These are phyloP conservation scores for Pseudogymnoascus pannorum DNA, from an alignment of 2,329 filamentous ascomycete species.

Conservation along the genomic window DNA sequence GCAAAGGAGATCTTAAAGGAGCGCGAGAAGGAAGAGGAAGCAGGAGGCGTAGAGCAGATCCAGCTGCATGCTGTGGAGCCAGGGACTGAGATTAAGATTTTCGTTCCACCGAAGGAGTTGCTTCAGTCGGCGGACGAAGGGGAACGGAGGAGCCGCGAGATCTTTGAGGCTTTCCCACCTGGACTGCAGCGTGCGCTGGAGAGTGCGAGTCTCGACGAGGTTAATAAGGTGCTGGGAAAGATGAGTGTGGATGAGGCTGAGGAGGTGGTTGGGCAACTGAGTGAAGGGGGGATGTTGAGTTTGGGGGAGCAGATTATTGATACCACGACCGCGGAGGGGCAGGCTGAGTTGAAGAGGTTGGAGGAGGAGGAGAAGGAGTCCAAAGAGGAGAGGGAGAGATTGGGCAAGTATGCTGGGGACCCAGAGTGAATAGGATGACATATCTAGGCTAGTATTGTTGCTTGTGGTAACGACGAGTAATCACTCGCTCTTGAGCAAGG, in stretches of 20 bases:
- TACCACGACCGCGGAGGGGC: conserved; percentile 81
- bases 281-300: conserved; percentile 81
- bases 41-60: conserved; percentile 81
- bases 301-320: conserved; percentile 92
- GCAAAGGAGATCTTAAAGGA: conserved; percentile 41
- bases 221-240: conserved; percentile 79
- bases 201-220: conserved; percentile 80
- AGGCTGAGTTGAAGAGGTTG: conserved; percentile 68
- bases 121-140: conserved; percentile 53
- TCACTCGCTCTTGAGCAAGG: background rate
- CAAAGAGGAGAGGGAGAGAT: conserved; percentile 21
- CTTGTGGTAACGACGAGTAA: background rate
- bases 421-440: conserved; percentile 25
- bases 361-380: conserved; percentile 45
- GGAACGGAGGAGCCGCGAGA: conserved; percentile 55
- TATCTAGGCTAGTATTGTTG: background rate
- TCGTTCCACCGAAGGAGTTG: conserved; percentile 57
- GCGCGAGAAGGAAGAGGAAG: conserved; percentile 46
- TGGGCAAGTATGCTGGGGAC: conserved; percentile 28
- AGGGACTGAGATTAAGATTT: conserved; percentile 84
- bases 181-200: conserved; percentile 77
- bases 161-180: conserved; percentile 78
- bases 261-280: conserved; percentile 71
- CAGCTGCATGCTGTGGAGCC: conserved; percentile 95
- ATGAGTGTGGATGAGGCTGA: conserved; percentile 88